Percentiles rank a stretch among this genome's conserved stretches.
Evolutionary conservation across 2,329 filamentous ascomycete genomes (phyloP).

Genomic region (Setomelanomma holmii): DNA sequence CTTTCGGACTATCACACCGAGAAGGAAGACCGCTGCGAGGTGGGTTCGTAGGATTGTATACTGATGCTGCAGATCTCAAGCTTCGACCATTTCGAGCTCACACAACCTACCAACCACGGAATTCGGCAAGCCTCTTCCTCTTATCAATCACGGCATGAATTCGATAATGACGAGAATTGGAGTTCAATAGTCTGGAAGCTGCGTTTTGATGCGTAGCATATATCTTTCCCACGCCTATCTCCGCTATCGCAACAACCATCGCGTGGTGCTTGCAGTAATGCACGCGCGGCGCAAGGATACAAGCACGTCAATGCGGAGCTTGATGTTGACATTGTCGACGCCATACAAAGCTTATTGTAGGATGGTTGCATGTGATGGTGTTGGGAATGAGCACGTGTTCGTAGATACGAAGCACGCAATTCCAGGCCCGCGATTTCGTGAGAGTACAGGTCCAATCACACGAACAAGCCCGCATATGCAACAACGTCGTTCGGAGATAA

Average conservation of each 20-base stretch:
- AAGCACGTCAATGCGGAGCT: slow-evolving; percentile 8
- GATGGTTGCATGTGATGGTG: neutral
- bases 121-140: neutral
- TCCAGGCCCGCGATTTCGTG: slow-evolving; percentile 10
- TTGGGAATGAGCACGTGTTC: slow-evolving; percentile 11
- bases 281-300: slow-evolving; percentile 7
- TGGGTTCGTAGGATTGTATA: too few species aligned
- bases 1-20: too few species aligned
- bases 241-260: slow-evolving; percentile 9
- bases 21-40: too few species aligned
- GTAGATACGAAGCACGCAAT: slow-evolving; percentile 28
- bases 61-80: neutral
- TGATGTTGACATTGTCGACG: neutral
- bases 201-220: slow-evolving; percentile 5
- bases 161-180: slow-evolving; percentile 17
- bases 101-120: too few species aligned
- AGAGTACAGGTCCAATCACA: slow-evolving; percentile 18
- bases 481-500: neutral
- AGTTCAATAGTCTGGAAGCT: slow-evolving; percentile 2
- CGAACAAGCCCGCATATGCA: slow-evolving; percentile 9
- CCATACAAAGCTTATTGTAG: neutral
- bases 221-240: neutral
- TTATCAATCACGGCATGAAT: slow-evolving; percentile 17
- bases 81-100: too few species aligned
- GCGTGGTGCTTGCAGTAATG: neutral